Conservation (phyloP, 768 basidiomycete species). For the Boletus sp. region DNA sequence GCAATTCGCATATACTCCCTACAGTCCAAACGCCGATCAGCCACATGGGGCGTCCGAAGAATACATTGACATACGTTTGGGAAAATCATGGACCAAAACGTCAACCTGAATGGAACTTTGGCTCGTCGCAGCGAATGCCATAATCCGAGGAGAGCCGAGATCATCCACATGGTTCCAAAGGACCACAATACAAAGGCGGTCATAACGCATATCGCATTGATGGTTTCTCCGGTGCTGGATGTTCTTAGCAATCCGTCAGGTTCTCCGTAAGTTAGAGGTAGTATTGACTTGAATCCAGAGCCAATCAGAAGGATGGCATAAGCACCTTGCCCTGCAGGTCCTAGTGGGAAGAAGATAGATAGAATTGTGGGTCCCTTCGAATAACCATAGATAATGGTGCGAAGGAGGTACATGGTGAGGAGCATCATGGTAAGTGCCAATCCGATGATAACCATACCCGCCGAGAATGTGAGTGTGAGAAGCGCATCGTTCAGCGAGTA, state of each 20-base stretch:
- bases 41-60: not conserved
- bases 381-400: constrained; percentile 48
- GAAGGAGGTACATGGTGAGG: constrained; percentile 59
- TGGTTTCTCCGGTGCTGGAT: constrained; percentile 35
- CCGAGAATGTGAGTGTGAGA: constrained; percentile 47
- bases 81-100: constrained; percentile 71
- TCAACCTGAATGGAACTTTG: constrained; percentile 50
- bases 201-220: constrained; percentile 48
- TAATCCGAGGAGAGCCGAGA: constrained; percentile 54
- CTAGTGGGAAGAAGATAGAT: constrained; percentile 68
- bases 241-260: constrained; percentile 36
- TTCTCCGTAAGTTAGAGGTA: constrained; percentile 35
- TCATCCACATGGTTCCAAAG: constrained; percentile 53
- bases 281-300: constrained; percentile 39
- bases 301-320: constrained; percentile 58
- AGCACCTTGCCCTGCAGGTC: constrained; percentile 69
- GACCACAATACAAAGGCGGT: constrained; percentile 58
- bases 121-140: constrained; percentile 40
- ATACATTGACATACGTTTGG: constrained; percentile 50
- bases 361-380: constrained; percentile 43
- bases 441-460: constrained; percentile 56
- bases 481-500: constrained; percentile 46
- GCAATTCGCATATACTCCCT: constrained; percentile 68
- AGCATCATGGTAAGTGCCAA: constrained; percentile 64
- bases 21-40: not conserved